These are phyloP conservation scores for Deakozyma indianensis DNA, from an alignment of 805 yeast genomes.

Conservation along the genomic window DNA sequence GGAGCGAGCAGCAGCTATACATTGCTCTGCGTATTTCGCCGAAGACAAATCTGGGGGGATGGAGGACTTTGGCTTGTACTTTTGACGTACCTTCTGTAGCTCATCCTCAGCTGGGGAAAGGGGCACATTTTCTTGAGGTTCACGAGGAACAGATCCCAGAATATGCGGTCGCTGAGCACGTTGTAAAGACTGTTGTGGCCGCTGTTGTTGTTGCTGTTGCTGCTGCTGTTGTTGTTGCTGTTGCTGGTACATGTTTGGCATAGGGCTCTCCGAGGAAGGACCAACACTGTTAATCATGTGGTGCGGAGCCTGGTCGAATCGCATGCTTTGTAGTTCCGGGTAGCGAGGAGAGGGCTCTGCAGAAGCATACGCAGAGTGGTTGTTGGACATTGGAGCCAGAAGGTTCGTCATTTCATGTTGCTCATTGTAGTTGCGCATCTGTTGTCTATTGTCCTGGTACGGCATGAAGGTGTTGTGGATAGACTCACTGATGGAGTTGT, in stretches of 20 bases:
- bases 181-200: slow-evolving; percentile 6
- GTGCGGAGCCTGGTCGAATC: background rate
- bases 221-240: slow-evolving; percentile 9
- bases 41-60: slow-evolving; percentile 24
- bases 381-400: background rate
- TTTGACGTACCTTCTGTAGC: slow-evolving; percentile 12
- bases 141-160: slow-evolving; percentile 4
- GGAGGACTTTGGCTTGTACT: slow-evolving; percentile 24
- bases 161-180: slow-evolving; percentile 5
- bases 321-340: background rate
- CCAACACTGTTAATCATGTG: background rate
- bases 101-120: slow-evolving; percentile 4
- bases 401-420: background rate
- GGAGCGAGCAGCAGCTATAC: slow-evolving; percentile 26
- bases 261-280: background rate
- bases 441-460: background rate
- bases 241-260: slow-evolving; percentile 2
- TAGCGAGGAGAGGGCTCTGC: background rate
- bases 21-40: slow-evolving; percentile 24
- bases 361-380: background rate
- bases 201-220: slow-evolving; percentile 7
- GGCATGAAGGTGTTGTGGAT: background rate
- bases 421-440: background rate
- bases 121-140: slow-evolving; percentile 2
- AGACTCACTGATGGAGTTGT: too few species aligned